These are phyloP conservation scores for Tulasnella sp. DNA, from an alignment of 768 basidiomycete genomes.

Conservation along the genomic window DNA sequence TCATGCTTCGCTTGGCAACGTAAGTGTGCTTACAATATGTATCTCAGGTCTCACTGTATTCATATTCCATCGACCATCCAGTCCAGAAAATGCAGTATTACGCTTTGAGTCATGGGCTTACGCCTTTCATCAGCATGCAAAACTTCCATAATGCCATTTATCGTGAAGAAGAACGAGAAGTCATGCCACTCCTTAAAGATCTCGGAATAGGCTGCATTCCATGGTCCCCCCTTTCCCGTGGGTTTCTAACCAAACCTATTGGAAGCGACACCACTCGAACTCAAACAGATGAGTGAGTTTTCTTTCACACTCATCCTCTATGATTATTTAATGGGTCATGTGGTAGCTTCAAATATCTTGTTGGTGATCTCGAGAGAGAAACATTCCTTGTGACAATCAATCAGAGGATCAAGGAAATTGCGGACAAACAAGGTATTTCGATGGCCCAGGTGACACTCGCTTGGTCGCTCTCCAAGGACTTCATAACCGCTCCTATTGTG, in stretches of 20 bases:
- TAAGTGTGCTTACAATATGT: not conserved
- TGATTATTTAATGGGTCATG: no score
- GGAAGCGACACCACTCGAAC: not conserved
- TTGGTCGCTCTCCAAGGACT: constrained; percentile 1
- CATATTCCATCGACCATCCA: not conserved
- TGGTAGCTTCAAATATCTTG: no score
- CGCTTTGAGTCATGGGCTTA: constrained; percentile 1
- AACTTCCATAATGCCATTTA: constrained; percentile 13
- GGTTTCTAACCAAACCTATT: constrained; percentile 11
- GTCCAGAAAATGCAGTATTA: constrained; percentile 14
- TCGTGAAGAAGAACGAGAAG: constrained; percentile 20
- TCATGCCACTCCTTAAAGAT: constrained; percentile 17
- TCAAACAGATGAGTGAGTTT: not conserved
- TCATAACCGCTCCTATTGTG: constrained; percentile 6
- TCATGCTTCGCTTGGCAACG: constrained; percentile 27
- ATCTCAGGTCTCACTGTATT: not conserved
- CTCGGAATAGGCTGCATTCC: constrained; percentile 18
- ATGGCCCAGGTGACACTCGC: constrained; percentile 7
- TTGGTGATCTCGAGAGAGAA: not conserved
- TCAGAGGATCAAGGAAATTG: constrained; percentile 1
- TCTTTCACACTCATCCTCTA: no score
- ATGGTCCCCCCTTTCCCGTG: constrained; percentile 18
- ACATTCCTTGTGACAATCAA: not conserved
- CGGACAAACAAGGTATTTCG: not conserved
- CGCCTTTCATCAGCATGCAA: constrained; percentile 10